Evolutionary conservation across 768 basidiomycete genomes (phyloP), one percentile per base, ranked within the genome.

Genomic region (Roridomyces roridus): DNA sequence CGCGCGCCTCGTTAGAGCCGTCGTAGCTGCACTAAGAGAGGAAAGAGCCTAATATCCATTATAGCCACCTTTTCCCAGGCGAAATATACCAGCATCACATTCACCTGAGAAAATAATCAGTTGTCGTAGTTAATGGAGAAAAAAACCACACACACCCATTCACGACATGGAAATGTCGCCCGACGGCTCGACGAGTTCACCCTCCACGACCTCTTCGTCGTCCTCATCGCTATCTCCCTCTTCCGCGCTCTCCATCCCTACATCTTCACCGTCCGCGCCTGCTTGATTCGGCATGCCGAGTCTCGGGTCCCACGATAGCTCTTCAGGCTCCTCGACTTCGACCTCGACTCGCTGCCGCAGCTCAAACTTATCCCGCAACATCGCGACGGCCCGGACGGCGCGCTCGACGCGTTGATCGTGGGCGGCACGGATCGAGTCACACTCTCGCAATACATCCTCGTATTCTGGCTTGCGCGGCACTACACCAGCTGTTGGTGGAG

Each of bases 291-390:
- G 61, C 55, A 46, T 55, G 36, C 68, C 74, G 11, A 75, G 26
- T 37, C 84, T 75, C 5, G 87, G 86, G 62, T 87, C 87, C 86
- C 87, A 89, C 18, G 84, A 85, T 34, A 89, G 72, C 59, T 91
- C 91, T 62, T 91, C 89, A 4, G 88, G 89, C 69, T 92, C 90
- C 60, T 89, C 90, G 14, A 85, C 83, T 65, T 88, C 86, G 12
- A 92, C 90, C 57, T 84, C 85, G 20, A 93, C 88, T n/a, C 92
- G 79, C 62, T 85, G 83, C 68, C 86, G 87, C 88, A 91, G 92
- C 43, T 93, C 90, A 68, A 87, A 93, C 70, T 85, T 88, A 52
- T 94, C 92, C 55, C 82, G 75, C 8, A 94, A 74, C 82, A 94
- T 87, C 35, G 78, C 79, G 10, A 94, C 91, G 0, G 92, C 92